Base-by-base conservation (phyloP, 2,329 filamentous ascomycete genomes). In the Bretziella fagacearum region DNA sequence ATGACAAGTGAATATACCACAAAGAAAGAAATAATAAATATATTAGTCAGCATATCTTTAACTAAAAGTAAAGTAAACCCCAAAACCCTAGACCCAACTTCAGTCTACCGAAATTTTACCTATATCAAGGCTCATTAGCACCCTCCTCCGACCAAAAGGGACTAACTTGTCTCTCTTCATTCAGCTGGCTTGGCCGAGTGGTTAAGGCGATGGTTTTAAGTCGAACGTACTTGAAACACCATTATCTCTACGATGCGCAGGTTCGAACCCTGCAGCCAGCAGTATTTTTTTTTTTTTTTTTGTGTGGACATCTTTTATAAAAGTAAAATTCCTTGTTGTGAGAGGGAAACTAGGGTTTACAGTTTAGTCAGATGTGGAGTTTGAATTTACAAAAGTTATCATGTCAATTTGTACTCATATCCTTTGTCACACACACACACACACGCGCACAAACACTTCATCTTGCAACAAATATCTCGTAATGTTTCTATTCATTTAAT, bases 141-240 rank as follows among this genome's bases (percentile, higher is more conserved):
- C 13, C 26, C 10, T 30, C 4, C 10, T 6, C 27, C 27, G n/a
- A 30, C 10, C 27, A 3, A n/a, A 3, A 7, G 6, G 10, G 6
- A 8, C 10, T n/a, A 5, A 5, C 27, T 30, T 30, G 1, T 6
- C 3, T 11, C 5, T 22, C 17, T 6, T 40, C 11, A 10, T 15
- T 20, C 45, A 33, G 45, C 45, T 47, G 45, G 45, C 37, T 47
- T 47, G 45, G 45, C 45, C 45, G 45, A 47, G 45, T 47, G 45
- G 45, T 47, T 47, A 47, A 47, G 45, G 45, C 45, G 45, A 47
- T 47, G 45, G 45, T 47, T 47, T 47, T 47, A 47, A 47, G 45
- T 47, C 25, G 26, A 10, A 22, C 22, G 6, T 27, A 39, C 45
- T 47, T 47, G 30, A 10, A 42, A 32, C 45, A 47, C 45, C 45